These are phyloP conservation scores for Geotrichum cucujoidarum DNA, from an alignment of 1,139 yeast genomes.

Conservation along the genomic window DNA sequence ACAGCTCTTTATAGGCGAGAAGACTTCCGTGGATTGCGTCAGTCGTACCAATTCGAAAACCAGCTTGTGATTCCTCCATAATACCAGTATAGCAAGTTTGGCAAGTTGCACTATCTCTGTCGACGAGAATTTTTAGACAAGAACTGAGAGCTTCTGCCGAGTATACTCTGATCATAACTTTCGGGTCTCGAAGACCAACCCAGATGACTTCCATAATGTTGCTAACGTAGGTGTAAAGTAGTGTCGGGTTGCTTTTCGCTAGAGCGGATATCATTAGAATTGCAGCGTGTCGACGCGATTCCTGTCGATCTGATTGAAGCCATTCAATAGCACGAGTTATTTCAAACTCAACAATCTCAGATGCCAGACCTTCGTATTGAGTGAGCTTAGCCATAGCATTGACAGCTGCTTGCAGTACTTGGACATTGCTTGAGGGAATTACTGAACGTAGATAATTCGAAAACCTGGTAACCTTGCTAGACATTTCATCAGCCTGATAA, in stretches of 20 bases:
- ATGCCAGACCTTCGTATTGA: constrained; percentile 81
- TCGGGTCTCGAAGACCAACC: constrained; percentile 80
- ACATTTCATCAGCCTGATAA: constrained; percentile 69
- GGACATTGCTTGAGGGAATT: constrained; percentile 75
- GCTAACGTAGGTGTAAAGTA: constrained; percentile 70
- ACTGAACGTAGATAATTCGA: constrained; percentile 81
- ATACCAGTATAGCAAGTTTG: constrained; percentile 70
- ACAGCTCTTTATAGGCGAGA: constrained; percentile 73
- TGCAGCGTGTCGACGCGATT: constrained; percentile 81
- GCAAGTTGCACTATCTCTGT: constrained; percentile 65
- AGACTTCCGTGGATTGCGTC: constrained; percentile 85
- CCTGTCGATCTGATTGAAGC: constrained; percentile 80
- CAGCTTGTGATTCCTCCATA: constrained; percentile 52
- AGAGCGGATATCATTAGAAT: constrained; percentile 76
- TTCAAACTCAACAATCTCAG: constrained; percentile 89
- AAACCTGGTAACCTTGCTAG: constrained; percentile 83
- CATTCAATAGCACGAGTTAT: constrained; percentile 87
- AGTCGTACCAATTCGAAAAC: constrained; percentile 40
- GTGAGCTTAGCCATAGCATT: constrained; percentile 83
- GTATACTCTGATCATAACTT: constrained; percentile 68
- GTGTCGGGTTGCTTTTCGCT: constrained; percentile 83
- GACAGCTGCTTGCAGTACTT: constrained; percentile 83
- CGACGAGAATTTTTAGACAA: constrained; percentile 72
- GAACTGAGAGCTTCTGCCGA: constrained; percentile 77
- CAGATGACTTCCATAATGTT: constrained; percentile 79